These are phyloP conservation scores for Aegilops longissima DNA, from an alignment of 176 grass and related monocot species.

Conservation along the genomic window DNA sequence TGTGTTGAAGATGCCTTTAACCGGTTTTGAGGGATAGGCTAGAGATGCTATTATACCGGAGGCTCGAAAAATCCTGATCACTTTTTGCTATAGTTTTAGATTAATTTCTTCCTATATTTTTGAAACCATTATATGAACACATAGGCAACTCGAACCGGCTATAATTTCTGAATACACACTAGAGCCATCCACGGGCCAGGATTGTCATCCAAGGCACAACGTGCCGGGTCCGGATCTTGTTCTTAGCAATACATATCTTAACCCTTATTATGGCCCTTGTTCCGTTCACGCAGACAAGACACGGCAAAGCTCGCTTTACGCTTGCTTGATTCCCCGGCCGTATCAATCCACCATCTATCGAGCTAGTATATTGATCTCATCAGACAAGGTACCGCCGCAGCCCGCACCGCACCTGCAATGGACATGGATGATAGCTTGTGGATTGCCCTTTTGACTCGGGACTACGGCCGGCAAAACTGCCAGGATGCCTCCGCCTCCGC, in stretches of 20 bases:
- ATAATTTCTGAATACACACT: neutral
- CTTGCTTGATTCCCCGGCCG: slow-evolving; percentile 12
- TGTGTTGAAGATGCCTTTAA: no score
- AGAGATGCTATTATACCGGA: no score
- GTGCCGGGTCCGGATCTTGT: neutral
- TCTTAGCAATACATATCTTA: no score
- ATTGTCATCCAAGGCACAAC: neutral
- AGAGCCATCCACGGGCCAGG: neutral
- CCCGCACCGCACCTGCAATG: neutral
- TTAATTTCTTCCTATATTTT: no score
- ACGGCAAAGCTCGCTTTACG: slow-evolving; percentile 33
- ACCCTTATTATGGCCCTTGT: no score
- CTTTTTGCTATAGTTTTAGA: no score
- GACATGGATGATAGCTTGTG: neutral
- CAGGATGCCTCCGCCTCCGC: neutral
- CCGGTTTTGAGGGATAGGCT: no score
- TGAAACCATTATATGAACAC: no score
- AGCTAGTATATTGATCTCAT: neutral
- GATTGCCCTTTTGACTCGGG: slow-evolving; percentile 15
- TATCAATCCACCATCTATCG: neutral
- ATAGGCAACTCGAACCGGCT: no score
- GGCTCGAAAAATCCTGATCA: no score
- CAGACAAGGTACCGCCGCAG: neutral
- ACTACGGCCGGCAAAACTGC: neutral
- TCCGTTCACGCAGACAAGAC: neutral